These are phyloP conservation scores for Anisogramma anomala DNA, from an alignment of 2,329 filamentous ascomycete species.

Conservation along the genomic window DNA sequence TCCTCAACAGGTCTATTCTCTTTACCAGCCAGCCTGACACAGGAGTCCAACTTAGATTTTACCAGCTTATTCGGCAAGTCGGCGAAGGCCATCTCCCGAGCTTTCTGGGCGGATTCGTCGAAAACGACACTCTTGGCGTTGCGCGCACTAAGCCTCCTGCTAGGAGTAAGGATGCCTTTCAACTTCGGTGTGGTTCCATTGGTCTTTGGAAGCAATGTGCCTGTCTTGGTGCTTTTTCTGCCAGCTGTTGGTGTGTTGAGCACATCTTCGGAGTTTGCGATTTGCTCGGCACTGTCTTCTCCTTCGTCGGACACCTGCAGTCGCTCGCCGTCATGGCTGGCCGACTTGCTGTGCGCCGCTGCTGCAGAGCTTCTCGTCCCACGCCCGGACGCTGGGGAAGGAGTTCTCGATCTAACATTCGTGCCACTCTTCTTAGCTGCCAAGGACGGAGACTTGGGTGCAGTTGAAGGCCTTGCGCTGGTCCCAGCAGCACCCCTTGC, in stretches of 20 bases:
- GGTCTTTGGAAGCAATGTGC: slow-evolving; percentile 8
- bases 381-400: not conserved
- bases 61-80: slow-evolving; percentile 34
- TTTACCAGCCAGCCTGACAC: slow-evolving; percentile 12
- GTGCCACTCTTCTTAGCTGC: not conserved
- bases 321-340: not conserved
- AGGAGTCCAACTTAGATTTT: slow-evolving; percentile 17
- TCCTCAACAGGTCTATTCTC: slow-evolving; percentile 10
- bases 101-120: slow-evolving; percentile 22
- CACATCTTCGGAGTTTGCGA: not conserved
- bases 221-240: slow-evolving; percentile 11
- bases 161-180: slow-evolving; percentile 46
- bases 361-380: not conserved
- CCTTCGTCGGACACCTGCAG: not conserved
- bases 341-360: not conserved
- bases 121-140: slow-evolving; percentile 46
- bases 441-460: not conserved
- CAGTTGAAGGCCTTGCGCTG: not conserved
- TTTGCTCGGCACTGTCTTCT: not conserved
- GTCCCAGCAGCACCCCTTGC: not conserved
- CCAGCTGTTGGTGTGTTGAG: slow-evolving; percentile 7
- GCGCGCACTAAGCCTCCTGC: slow-evolving; percentile 30
- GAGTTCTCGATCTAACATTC: not conserved
- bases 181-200: slow-evolving; percentile 21
- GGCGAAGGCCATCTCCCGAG: slow-evolving; percentile 38